These are phyloP conservation scores for Verbena officinalis DNA, from an alignment of 257 asterid genomes.

Conservation along the genomic window DNA sequence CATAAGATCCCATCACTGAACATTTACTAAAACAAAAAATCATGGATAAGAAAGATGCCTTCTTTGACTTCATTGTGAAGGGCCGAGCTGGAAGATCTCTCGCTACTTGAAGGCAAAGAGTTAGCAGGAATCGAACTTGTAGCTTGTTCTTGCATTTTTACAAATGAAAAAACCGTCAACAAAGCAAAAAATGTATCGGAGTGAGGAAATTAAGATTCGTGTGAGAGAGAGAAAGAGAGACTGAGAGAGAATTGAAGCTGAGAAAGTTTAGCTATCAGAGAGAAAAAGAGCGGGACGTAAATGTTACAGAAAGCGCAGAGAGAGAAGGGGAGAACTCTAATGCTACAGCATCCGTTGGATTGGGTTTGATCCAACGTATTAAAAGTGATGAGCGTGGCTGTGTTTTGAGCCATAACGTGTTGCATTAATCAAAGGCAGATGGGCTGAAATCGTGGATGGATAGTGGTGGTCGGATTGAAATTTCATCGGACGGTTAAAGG, in stretches of 20 bases:
- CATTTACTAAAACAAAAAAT: background rate
- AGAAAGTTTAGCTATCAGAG: conserved; percentile 37
- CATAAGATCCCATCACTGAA: conserved; percentile 16
- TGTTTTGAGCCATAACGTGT: conserved; percentile 66
- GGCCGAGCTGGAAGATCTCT: conserved; percentile 94
- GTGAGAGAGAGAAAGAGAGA: conserved; percentile 23
- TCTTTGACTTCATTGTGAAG: conserved; percentile 74
- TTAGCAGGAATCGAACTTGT: conserved; percentile 79
- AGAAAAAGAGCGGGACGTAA: conserved; percentile 73
- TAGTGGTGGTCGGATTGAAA: conserved; percentile 30
- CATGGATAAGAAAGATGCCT: conserved; percentile 40
- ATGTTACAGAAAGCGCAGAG: conserved; percentile 35
- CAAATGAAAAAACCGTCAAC: conserved; percentile 5
- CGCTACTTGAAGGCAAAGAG: conserved; percentile 90
- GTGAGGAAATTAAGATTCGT: background rate
- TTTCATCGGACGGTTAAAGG: conserved; percentile 36
- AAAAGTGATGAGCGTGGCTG: conserved; percentile 56
- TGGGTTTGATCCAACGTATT: conserved; percentile 40
- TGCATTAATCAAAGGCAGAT: conserved; percentile 66
- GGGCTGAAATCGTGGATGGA: conserved; percentile 50
- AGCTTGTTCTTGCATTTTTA: conserved; percentile 87
- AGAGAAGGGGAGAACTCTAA: conserved; percentile 13
- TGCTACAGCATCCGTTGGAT: conserved; percentile 57
- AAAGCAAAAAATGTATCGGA: background rate
- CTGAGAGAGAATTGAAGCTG: conserved; percentile 24